phyloP scores from a whole-genome alignment of 2,329 filamentous ascomycete species.

The Pestalotiopsis sp. region DNA sequence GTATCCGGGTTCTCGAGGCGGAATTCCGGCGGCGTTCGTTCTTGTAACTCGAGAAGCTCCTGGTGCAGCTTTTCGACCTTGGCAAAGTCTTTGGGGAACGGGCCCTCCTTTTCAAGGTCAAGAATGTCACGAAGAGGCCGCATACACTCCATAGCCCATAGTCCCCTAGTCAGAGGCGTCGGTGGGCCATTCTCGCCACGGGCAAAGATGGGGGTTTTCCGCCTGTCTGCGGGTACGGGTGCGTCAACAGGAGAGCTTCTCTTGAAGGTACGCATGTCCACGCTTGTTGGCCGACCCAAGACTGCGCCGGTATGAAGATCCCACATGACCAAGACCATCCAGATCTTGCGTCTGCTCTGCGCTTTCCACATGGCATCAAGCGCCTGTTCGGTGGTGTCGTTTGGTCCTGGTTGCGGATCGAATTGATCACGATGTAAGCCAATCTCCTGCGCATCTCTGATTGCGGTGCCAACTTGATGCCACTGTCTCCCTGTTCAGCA shows the following conservation, averaged over 20 bases:
- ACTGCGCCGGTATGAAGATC: constrained; percentile 57
- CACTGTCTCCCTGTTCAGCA: constrained; percentile 39
- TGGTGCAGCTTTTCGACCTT: constrained; percentile 58
- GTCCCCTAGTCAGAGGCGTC: constrained; percentile 54
- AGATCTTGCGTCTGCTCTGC: constrained; percentile 57
- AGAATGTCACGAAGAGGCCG: constrained; percentile 55
- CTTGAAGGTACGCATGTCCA: constrained; percentile 50
- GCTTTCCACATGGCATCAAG: constrained; percentile 62
- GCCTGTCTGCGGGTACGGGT: constrained; percentile 47
- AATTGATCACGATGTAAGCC: constrained; percentile 58
- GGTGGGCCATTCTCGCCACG: constrained; percentile 55
- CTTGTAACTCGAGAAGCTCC: constrained; percentile 49
- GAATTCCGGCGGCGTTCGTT: constrained; percentile 54
- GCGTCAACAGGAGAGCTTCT: constrained; percentile 58
- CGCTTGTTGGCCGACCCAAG: constrained; percentile 57
- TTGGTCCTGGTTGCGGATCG: constrained; percentile 50
- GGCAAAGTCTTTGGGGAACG: constrained; percentile 55
- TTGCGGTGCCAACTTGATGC: constrained; percentile 58
- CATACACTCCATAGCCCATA: constrained; percentile 53
- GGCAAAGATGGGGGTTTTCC: constrained; percentile 48
- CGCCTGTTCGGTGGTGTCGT: constrained; percentile 46
- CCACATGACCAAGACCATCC: constrained; percentile 58
- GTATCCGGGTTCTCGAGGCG: constrained; percentile 59
- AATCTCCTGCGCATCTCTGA: constrained; percentile 65
- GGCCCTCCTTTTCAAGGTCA: constrained; percentile 58